Conservation (phyloP, 176 grass and related monocot genomes). For the Elaeis guineensis region DNA sequence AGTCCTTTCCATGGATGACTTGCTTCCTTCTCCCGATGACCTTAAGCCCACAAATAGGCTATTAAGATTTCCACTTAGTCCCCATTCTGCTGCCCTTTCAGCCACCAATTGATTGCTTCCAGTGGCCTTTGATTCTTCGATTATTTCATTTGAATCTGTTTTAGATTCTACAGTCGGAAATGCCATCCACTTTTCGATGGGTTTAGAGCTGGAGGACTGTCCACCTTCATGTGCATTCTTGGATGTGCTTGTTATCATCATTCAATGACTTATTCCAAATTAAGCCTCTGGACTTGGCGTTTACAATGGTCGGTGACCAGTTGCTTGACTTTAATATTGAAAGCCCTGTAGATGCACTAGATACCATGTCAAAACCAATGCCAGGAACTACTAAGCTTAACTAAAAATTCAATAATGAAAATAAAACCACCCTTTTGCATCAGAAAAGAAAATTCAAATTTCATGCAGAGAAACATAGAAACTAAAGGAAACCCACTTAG, state of each 20-base stretch:
- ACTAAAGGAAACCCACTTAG: too few relatives aligned
- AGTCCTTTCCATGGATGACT: conserved; percentile 24
- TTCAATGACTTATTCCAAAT: conserved; percentile 2
- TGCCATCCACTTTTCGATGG: conserved; percentile 39
- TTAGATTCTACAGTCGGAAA: conserved; percentile 20
- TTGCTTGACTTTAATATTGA: too few relatives aligned
- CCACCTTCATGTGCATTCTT: conserved; percentile 3
- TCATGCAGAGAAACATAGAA: too few relatives aligned
- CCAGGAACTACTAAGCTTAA: too few relatives aligned
- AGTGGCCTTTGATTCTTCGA: conserved; percentile 14
- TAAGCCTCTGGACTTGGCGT: too few relatives aligned
- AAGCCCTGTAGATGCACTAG: too few relatives aligned
- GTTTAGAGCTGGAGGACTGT: neutral
- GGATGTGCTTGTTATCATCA: conserved; percentile 28
- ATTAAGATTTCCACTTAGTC: neutral
- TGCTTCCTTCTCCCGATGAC: conserved; percentile 11
- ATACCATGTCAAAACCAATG: too few relatives aligned
- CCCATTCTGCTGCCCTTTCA: neutral
- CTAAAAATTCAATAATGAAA: too few relatives aligned
- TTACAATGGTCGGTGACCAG: too few relatives aligned
- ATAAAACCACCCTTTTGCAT: too few relatives aligned
- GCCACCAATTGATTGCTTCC: neutral
- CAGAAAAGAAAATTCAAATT: too few relatives aligned
- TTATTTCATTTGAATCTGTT: conserved; percentile 20
- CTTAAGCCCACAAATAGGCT: neutral